These are phyloP conservation scores for Corymbia maculata DNA, from an alignment of 345 rosid genomes.

Conservation along the genomic window DNA sequence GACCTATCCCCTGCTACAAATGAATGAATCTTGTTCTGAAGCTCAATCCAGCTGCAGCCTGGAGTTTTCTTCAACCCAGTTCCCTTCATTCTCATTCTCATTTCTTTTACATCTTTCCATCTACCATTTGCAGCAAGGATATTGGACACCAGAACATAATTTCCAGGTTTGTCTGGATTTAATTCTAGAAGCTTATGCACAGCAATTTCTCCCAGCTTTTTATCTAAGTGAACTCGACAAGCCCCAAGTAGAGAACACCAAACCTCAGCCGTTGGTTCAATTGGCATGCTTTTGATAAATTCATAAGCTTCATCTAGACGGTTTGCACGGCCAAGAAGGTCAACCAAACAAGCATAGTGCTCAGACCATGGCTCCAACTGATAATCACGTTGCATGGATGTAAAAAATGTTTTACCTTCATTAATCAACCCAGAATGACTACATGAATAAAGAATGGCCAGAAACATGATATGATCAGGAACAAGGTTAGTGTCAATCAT, in stretches of 20 bases:
- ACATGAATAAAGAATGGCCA: constrained; percentile 75
- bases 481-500: constrained; percentile 32
- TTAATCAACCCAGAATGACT: constrained; percentile 70
- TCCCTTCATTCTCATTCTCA: constrained; percentile 62
- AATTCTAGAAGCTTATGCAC: constrained; percentile 48
- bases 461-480: constrained; percentile 72
- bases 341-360: constrained; percentile 74
- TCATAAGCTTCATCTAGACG: constrained; percentile 58
- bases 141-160: constrained; percentile 75
- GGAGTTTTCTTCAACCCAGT: constrained; percentile 68
- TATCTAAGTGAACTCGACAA: constrained; percentile 65
- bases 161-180: constrained; percentile 60
- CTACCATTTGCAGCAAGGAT: constrained; percentile 60
- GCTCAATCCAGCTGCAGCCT: constrained; percentile 92
- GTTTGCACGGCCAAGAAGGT: constrained; percentile 81
- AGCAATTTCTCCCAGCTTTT: constrained; percentile 59
- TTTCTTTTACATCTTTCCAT: constrained; percentile 59
- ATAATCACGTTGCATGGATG: constrained; percentile 52
- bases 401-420: constrained; percentile 54
- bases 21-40: constrained; percentile 51
- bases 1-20: constrained; percentile 76
- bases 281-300: constrained; percentile 54
- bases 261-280: constrained; percentile 60
- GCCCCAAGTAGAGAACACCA: constrained; percentile 88
- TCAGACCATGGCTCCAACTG: constrained; percentile 82